These are phyloP conservation scores for Fusarium gaditjirri DNA, from an alignment of 2,329 filamentous ascomycete genomes.

Conservation along the genomic window DNA sequence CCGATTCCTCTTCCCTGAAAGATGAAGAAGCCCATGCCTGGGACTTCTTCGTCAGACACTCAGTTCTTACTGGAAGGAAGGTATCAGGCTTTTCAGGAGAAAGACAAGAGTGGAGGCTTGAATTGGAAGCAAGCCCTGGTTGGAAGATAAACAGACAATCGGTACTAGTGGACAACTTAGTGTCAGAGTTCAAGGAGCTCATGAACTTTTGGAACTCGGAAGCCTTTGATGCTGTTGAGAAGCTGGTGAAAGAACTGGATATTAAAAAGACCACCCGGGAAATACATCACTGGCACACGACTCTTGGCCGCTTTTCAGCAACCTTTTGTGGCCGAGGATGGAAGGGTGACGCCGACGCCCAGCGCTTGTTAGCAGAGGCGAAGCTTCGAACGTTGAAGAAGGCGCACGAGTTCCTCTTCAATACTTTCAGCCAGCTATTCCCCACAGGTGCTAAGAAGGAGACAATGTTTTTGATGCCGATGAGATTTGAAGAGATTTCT, in stretches of 20 bases:
- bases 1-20: neutral
- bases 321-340: neutral
- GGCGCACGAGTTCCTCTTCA: conserved; percentile 3
- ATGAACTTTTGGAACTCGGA: neutral
- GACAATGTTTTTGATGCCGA: neutral
- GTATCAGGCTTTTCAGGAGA: neutral
- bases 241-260: neutral
- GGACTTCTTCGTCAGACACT: neutral
- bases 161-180: neutral
- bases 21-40: neutral
- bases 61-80: neutral
- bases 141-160: conserved; percentile 6
- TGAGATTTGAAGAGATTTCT: neutral
- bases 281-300: neutral
- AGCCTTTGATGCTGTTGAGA: neutral
- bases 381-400: neutral
- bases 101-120: neutral
- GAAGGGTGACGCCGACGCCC: neutral
- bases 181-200: neutral
- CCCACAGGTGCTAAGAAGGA: neutral
- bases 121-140: neutral
- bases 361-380: neutral
- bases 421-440: neutral
- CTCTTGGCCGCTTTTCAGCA: neutral
- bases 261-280: neutral